Base-by-base conservation (phyloP, 768 basidiomycete genomes). In the Rossbeevera mucosa region DNA sequence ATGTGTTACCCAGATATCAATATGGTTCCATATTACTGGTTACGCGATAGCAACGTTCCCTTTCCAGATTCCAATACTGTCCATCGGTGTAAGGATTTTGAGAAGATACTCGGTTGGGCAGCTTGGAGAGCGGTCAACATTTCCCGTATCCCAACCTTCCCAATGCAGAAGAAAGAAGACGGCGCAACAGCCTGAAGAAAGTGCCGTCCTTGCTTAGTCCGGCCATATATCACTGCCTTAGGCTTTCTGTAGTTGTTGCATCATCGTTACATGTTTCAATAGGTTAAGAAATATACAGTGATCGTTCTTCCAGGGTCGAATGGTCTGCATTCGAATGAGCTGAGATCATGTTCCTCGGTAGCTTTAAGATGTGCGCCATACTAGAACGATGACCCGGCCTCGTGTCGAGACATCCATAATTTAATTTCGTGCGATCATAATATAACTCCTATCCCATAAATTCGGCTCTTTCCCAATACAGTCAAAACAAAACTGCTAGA, bases 101-200 rank as follows among this genome's bases (percentile, higher is more conserved):
- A 82, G 2, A 94, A 75, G 63, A 93, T 95, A 91, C 4, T 88
- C 84, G 18, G 94, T 80, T 71, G 94, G 93, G 41, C 80, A 81
- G 43, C 33, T 6, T 7, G 24, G 47, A 25, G 18, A 24, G 33
- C 36, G n/a, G 36, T 38, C 25, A 18, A 48, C 11, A 16, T 40
- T 38, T 13, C 7, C 20, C 24, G 7, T 5, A 30, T 22, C 11
- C n/a, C 24, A 6, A 25, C 14, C 42, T 26, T 26, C 24, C 25
- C 8, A 24, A 25, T 31, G 8, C 24, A 44, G 24, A 44, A 44
- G 43, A 16, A 25, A 44, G 43, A 9, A n/a, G 43, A 25, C 13
- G 43, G 24, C 21, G 7, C 7, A 6, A 44, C 24, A 14, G n/a
- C n/a, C n/a, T n/a, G n/a, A n/a, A n/a, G n/a, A n/a, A n/a, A n/a